Evolutionary conservation across 352 stramenopile genomes (phyloP), one percentile per base, ranked within the genome.

Genomic region (Peronosclerospora sorghi): DNA sequence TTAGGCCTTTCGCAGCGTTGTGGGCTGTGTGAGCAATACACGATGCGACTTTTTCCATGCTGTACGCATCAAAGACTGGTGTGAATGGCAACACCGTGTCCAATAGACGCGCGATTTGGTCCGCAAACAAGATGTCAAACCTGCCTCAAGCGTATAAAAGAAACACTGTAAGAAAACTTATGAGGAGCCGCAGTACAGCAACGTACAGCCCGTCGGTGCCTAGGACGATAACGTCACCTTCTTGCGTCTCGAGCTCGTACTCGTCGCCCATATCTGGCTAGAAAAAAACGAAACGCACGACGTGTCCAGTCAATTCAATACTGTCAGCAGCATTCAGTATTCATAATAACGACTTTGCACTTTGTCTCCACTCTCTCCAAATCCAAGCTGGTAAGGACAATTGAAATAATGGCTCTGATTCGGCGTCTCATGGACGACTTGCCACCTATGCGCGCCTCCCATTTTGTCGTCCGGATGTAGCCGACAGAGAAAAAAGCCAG

Each of bases 391-490:
- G 46, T 90, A 97, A 0, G 94, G 94, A 53, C 94, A 98, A 60
- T 98, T 96, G 62, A 97, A 98, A 62, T 96, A 97, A 50, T 98
- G 94, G 21, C 76, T 85, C 51, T 97, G 93, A 54, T 95, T 87
- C 27, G 79, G 75, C 8, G 88, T 91, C 41, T 93, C 81, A 35
- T 86, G 91, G 4, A 95, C 68, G 13, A 97, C 61, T 30, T 78
- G 76, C 57, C 83, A 93, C 43, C 66, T 74, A 27, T 46, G 15
- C 2, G n/a, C 23, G 9, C 42, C 54, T 24, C 26, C 41, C 2
- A 62, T 49, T 23, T 55, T 46, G 5, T 62, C 65, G 41, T 95
- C 62, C 10, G 48, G 41, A 55, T 65, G 41, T 32, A 72, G 46
- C 5, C 92, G 73, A 48, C 95, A 86, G 8, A 97, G 64, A 6